Evolutionary conservation across 345 rosid species (phyloP), one percentile per base, ranked within the genome.

Genomic region (Lepidium africanum): DNA sequence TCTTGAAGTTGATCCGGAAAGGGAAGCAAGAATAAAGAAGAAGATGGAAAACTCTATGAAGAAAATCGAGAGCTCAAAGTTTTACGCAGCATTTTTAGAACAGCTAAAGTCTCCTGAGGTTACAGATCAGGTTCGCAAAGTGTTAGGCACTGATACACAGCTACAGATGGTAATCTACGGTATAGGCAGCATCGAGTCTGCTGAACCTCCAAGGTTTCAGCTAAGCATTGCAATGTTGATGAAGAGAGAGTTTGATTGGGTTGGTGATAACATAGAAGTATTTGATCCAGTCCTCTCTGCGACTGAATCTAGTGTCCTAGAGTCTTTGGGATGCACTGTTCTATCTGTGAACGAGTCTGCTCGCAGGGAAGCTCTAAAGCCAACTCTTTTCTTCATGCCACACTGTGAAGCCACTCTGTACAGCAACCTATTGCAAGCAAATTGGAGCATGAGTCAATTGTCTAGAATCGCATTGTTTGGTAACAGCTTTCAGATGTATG

Each of bases 371-470:
- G 96, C 81, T 53, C 40, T 35, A 48, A 87, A 78, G 70, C 93
- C 97, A 54, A 85, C 84, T 0, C 81, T 91, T 41, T 91, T 94
- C 78, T 91, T 78, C 75, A 91, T 91, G 99, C 95, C 95, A 11
- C 97, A 91, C 59, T 94, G 97, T 33, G 97, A 91, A 42, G 96
- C 88, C 11, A 87, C 59, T 79, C 61, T 94, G 17, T 94, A 87
- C 39, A 67, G 75, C 81, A 87, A 91, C 75, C 89, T 94, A 10
- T 58, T 89, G 66, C 82, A 83, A 50, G 84, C 85, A 8, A 91
- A 91, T 45, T 86, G 95, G 96, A 75, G 72, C n/a, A 41, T 43
- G 2, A 84, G 80, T 57, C 52, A 64, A 10, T 72, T 94, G 77
- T 82, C 82, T 21, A 73, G 33, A 2, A 66, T 91, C 7, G 82